These are phyloP conservation scores for Synchytrium microbalum DNA, from an alignment of 371 early-diverging fungal genomes.

Conservation along the genomic window DNA sequence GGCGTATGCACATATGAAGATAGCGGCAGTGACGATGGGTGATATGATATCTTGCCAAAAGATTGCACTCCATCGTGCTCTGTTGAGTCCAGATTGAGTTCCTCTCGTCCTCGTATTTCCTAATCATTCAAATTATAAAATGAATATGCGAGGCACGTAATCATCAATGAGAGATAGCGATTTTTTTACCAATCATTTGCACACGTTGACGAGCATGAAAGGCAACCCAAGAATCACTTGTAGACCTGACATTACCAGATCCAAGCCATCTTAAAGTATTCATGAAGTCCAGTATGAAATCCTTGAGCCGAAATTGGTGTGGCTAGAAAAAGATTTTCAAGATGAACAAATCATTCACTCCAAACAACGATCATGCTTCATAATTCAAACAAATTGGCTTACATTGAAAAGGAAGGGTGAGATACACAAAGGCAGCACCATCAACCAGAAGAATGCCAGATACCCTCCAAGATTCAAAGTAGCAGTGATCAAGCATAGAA, in stretches of 20 bases:
- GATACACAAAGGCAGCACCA: slow-evolving; percentile 34
- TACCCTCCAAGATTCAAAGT: slow-evolving; percentile 61
- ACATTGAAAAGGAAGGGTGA: slow-evolving; percentile 23
- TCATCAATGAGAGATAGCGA: background rate
- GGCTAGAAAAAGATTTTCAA: slow-evolving; percentile 23
- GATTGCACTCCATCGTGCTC: slow-evolving; percentile 23
- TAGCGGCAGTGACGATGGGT: slow-evolving; percentile 57
- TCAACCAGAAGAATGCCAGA: slow-evolving; percentile 79
- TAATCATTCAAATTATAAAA: background rate
- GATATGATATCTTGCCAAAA: slow-evolving; percentile 65
- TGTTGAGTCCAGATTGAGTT: background rate
- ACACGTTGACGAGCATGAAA: slow-evolving; percentile 12
- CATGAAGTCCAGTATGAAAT: slow-evolving; percentile 16
- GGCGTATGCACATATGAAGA: slow-evolving; percentile 54
- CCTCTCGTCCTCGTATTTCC: background rate
- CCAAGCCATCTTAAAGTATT: slow-evolving; percentile 15
- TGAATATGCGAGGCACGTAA: background rate
- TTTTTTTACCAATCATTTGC: slow-evolving; percentile 16
- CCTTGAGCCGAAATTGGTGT: slow-evolving; percentile 18
- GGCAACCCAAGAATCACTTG: slow-evolving; percentile 10
- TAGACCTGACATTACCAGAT: slow-evolving; percentile 4
- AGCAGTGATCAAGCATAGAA: slow-evolving; percentile 66
- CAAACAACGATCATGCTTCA: slow-evolving; percentile 78
- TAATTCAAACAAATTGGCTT: slow-evolving; percentile 23
- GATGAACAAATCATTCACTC: slow-evolving; percentile 32